Conservation (phyloP, 2,329 filamentous ascomycete genomes). For the Escovopsis weberi region DNA sequence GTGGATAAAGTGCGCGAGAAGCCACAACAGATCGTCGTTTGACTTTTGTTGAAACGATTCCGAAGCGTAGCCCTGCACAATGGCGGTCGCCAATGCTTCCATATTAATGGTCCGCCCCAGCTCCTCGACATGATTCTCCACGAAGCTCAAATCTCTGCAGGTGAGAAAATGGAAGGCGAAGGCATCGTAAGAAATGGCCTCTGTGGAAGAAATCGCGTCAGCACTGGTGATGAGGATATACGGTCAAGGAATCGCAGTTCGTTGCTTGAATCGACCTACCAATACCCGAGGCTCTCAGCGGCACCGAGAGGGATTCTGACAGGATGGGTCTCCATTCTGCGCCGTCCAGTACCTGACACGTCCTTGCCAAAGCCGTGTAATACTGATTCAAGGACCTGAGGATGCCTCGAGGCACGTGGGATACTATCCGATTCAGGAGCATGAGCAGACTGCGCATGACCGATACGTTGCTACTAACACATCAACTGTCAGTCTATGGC, state of each 20-base stretch:
- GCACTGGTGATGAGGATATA: no score
- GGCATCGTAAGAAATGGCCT: constrained; percentile 16
- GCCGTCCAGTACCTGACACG: constrained; percentile 16
- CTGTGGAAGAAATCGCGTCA: constrained; percentile 1
- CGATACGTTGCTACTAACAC: constrained; percentile 6
- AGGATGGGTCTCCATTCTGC: constrained; percentile 12
- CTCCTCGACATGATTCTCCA: constrained; percentile 24
- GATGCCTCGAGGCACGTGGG: constrained; percentile 10
- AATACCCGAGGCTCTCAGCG: constrained; percentile 10
- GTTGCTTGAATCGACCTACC: not conserved
- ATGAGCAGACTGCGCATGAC: constrained; percentile 17
- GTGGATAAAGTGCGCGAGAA: constrained; percentile 53
- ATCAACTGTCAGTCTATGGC: constrained; percentile 6
- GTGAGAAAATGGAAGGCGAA: constrained; percentile 26
- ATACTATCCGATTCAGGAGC: constrained; percentile 18
- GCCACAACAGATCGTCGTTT: constrained; percentile 39
- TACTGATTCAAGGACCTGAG: constrained; percentile 18
- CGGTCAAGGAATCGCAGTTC: no score
- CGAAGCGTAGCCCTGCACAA: constrained; percentile 22
- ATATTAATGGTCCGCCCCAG: constrained; percentile 26
- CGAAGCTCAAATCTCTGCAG: constrained; percentile 20
- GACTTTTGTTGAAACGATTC: constrained; percentile 12
- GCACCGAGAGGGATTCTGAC: constrained; percentile 15
- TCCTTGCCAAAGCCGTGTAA: constrained; percentile 24
- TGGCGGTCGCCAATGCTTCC: constrained; percentile 25